Percentiles rank a stretch among this genome's conserved stretches.
phyloP scores from a whole-genome alignment of 2,329 filamentous ascomycete genomes.

The Aspergillus tanneri region DNA sequence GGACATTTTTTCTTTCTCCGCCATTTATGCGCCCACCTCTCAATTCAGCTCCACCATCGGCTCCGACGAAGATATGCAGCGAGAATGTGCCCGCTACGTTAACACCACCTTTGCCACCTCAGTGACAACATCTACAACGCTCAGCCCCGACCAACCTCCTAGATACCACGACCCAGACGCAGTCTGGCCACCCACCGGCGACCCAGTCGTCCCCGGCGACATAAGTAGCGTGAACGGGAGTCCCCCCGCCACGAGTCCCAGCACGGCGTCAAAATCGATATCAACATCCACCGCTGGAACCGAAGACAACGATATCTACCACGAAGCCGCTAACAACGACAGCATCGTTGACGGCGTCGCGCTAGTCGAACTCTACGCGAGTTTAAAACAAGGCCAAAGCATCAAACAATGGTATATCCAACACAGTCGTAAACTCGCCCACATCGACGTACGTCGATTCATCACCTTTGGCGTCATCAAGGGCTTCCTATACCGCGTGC shows the following conservation, averaged over 20 bases:
- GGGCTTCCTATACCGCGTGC: constrained; percentile 85
- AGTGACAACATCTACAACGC: constrained; percentile 18
- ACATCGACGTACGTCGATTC: constrained; percentile 84
- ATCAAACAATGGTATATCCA: constrained; percentile 82
- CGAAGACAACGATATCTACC: neutral
- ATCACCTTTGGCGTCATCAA: constrained; percentile 97
- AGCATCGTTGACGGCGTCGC: constrained; percentile 43
- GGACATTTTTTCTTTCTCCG: constrained; percentile 92
- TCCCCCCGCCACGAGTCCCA: constrained; percentile 11
- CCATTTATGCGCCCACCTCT: constrained; percentile 81
- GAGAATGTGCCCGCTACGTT: constrained; percentile 86
- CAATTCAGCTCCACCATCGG: constrained; percentile 75
- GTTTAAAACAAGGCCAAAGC: constrained; percentile 78
- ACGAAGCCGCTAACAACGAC: constrained; percentile 5
- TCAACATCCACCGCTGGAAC: constrained; percentile 11
- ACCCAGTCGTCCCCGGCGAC: constrained; percentile 20
- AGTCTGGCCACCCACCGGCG: constrained; percentile 46
- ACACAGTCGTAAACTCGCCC: constrained; percentile 68
- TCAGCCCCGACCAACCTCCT: constrained; percentile 18
- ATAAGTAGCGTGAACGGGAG: constrained; percentile 16
- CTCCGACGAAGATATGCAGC: constrained; percentile 71
- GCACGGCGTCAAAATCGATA: constrained; percentile 11
- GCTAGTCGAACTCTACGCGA: constrained; percentile 79
- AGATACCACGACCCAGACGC: constrained; percentile 34
- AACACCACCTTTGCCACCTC: constrained; percentile 51